phyloP scores from a whole-genome alignment of 768 basidiomycete genomes.

The Serendipita vermifera region DNA sequence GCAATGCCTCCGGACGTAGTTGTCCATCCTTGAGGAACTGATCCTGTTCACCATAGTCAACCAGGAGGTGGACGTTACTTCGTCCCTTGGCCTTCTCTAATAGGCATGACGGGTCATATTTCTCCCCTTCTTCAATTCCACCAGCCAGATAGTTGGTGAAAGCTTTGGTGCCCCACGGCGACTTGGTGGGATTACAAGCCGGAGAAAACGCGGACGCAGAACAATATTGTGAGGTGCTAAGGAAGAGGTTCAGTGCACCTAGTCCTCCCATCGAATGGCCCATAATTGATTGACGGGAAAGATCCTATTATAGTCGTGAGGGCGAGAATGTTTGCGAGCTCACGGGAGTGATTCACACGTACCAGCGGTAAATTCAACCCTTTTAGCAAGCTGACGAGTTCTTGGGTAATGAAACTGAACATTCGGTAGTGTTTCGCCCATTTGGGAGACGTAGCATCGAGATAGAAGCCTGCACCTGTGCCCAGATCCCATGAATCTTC shows the following conservation, averaged over 20 bases:
- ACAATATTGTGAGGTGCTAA: constrained; percentile 58
- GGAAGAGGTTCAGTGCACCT: constrained; percentile 84
- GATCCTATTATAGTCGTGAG: constrained; percentile 41
- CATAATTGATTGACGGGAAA: constrained; percentile 71
- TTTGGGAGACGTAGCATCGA: constrained; percentile 72
- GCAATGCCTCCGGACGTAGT: constrained; percentile 80
- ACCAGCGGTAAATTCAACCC: constrained; percentile 67
- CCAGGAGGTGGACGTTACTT: constrained; percentile 54
- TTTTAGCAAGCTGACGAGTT: constrained; percentile 70
- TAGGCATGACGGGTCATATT: constrained; percentile 79
- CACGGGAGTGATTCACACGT: constrained; percentile 21
- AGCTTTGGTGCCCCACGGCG: constrained; percentile 87
- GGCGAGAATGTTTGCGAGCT: background rate
- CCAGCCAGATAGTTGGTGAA: constrained; percentile 74
- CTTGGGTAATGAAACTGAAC: constrained; percentile 70
- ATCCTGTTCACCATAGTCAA: constrained; percentile 80
- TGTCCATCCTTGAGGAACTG: constrained; percentile 77
- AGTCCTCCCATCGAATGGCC: constrained; percentile 99
- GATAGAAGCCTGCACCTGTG: constrained; percentile 89
- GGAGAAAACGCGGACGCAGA: constrained; percentile 86
- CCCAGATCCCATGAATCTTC: constrained; percentile 82
- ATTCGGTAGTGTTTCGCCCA: constrained; percentile 75
- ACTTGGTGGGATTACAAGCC: constrained; percentile 71
- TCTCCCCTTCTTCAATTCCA: constrained; percentile 58
- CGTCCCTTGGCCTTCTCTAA: constrained; percentile 43